Conservation (phyloP, 225 moss, liverwort and hornwort genomes). For the Antitrichia curtipendula region DNA sequence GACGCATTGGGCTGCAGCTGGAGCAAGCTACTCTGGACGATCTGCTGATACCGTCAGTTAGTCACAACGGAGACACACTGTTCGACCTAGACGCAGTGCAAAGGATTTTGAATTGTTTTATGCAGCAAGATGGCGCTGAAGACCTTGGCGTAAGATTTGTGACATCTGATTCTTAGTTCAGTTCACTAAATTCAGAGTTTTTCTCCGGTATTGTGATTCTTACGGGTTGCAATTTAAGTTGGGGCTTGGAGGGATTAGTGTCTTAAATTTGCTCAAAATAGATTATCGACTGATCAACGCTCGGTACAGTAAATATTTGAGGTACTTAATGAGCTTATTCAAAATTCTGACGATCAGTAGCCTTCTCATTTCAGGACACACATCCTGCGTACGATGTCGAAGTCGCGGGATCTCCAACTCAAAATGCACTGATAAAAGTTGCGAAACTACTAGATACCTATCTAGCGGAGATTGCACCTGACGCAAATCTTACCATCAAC, state of each 20-base stretch:
- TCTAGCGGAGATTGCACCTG: constrained; percentile 83
- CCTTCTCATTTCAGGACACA: constrained; percentile 6
- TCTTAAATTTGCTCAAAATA: neutral
- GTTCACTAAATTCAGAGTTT: neutral
- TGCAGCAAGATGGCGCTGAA: constrained; percentile 63
- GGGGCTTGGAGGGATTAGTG: neutral
- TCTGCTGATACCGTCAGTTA: constrained; percentile 67
- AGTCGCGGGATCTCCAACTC: constrained; percentile 42
- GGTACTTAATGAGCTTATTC: neutral
- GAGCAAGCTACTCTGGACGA: constrained; percentile 85
- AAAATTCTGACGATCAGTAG: neutral
- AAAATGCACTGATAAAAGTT: constrained; percentile 61
- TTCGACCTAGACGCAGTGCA: constrained; percentile 82
- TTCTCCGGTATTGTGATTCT: neutral
- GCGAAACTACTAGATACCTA: constrained; percentile 84
- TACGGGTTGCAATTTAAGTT: neutral
- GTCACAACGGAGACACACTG: constrained; percentile 68
- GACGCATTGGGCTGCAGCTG: constrained; percentile 72
- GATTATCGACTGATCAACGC: neutral
- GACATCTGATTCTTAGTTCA: neutral
- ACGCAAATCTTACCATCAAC: constrained; percentile 62
- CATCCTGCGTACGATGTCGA: constrained; percentile 45
- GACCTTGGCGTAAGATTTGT: constrained; percentile 19
- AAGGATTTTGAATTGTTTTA: constrained; percentile 59
- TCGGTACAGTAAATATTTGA: neutral